These are phyloP conservation scores for Corylus avellana DNA, from an alignment of 306 rosid genomes.

Conservation along the genomic window DNA sequence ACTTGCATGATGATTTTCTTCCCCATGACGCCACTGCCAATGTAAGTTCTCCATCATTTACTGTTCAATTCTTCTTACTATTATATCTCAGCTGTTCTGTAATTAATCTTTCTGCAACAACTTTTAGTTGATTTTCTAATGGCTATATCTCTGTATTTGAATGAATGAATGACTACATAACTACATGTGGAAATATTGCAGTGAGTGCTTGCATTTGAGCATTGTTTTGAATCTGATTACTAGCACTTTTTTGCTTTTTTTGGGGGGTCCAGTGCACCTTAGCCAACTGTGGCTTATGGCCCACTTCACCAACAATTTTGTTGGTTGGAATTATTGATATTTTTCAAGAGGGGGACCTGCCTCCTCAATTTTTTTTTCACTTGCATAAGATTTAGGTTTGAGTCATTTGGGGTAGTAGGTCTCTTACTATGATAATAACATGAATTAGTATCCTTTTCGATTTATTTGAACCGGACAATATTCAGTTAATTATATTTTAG, in stretches of 20 bases:
- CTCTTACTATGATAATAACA: too few relatives aligned
- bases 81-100: not conserved
- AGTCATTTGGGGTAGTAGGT: not conserved
- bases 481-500: too few relatives aligned
- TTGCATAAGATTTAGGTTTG: not conserved
- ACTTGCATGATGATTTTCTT: slow-evolving; percentile 31
- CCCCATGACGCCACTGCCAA: slow-evolving; percentile 25
- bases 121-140: too few relatives aligned
- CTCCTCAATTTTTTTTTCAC: not conserved
- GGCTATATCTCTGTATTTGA: too few relatives aligned
- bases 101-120: not conserved
- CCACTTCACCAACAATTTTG: slow-evolving; percentile 5
- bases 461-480: too few relatives aligned
- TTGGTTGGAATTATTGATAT: not conserved
- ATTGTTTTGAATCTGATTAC: not conserved
- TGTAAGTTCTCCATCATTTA: slow-evolving; percentile 43
- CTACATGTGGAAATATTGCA: too few relatives aligned
- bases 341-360: not conserved
- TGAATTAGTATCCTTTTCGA: too few relatives aligned
- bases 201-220: not conserved
- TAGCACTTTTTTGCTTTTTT: slow-evolving; percentile 7
- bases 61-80: not conserved
- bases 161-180: too few relatives aligned
- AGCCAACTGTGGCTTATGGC: slow-evolving; percentile 10
- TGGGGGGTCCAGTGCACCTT: slow-evolving; percentile 21